These are phyloP conservation scores for Podila epigama DNA, from an alignment of 192 early-diverging fungal species.

Conservation along the genomic window DNA sequence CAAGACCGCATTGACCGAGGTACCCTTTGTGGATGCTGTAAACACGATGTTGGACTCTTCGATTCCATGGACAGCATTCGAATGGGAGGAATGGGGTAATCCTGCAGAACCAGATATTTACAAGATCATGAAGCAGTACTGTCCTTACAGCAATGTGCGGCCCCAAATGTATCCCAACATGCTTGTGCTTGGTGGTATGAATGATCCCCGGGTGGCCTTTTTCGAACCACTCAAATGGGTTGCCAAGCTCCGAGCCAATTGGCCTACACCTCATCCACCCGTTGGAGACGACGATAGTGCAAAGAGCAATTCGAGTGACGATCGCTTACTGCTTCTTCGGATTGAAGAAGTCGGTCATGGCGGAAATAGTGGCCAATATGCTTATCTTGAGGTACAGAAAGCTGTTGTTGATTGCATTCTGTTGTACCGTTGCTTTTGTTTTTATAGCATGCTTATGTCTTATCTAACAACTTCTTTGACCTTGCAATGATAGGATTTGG, in stretches of 20 bases:
- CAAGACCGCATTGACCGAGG: conserved; percentile 74
- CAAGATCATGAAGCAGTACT: conserved; percentile 61
- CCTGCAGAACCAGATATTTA: conserved; percentile 61
- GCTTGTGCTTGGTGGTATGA: conserved; percentile 77
- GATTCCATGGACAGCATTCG: conserved; percentile 75
- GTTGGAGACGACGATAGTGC: neutral
- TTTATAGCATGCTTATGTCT: neutral
- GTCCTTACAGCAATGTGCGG: conserved; percentile 74
- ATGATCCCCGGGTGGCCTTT: conserved; percentile 81
- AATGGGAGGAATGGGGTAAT: conserved; percentile 82
- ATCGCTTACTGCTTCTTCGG: conserved; percentile 48
- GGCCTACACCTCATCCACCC: neutral
- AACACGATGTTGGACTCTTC: conserved; percentile 82
- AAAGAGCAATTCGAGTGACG: neutral
- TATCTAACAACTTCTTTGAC: neutral
- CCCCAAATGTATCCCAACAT: conserved; percentile 62
- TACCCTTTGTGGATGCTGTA: conserved; percentile 87
- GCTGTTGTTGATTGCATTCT: neutral
- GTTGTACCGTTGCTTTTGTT: neutral
- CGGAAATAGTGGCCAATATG: conserved; percentile 51
- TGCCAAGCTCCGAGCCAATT: conserved; percentile 65
- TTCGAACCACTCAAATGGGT: conserved; percentile 92
- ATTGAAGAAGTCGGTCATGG: conserved; percentile 62
- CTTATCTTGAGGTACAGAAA: conserved; percentile 42
- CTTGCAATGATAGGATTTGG: conserved; percentile 33